Percentiles rank a stretch among this genome's conserved stretches.
phyloP scores from a whole-genome alignment of 2,329 filamentous ascomycete genomes.

The Cladobotryum mycophilum region DNA sequence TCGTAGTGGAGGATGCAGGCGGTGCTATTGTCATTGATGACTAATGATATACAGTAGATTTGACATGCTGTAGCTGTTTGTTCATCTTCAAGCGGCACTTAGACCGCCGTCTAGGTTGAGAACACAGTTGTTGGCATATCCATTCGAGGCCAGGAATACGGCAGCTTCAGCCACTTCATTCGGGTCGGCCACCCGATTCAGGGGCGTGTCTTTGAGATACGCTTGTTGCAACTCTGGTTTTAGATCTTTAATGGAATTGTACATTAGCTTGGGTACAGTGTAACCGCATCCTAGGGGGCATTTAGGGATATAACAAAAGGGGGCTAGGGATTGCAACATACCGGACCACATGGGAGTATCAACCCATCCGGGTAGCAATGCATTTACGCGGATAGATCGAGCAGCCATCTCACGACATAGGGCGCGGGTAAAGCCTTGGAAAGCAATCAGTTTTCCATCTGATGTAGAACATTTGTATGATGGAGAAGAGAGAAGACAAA shows the following conservation, averaged over 20 bases:
- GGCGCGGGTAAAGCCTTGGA: conserved; percentile 59
- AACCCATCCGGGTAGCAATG: conserved; percentile 77
- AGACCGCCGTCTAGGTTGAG: conserved; percentile 82
- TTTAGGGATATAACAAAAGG: conserved; percentile 9
- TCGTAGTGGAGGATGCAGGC: conserved; percentile 48
- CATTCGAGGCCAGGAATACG: conserved; percentile 67
- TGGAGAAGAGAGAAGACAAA: conserved; percentile 11
- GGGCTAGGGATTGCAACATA: conserved; percentile 34
- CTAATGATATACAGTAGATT: conserved; percentile 34
- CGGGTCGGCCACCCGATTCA: conserved; percentile 57
- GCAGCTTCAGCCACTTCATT: conserved; percentile 78
- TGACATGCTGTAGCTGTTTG: conserved; percentile 4
- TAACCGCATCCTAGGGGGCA: background rate
- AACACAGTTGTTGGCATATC: conserved; percentile 81
- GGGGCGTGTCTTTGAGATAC: conserved; percentile 51
- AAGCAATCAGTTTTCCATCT: conserved; percentile 7
- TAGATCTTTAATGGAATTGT: conserved; percentile 31
- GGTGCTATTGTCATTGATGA: conserved; percentile 65
- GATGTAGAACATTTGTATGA: conserved; percentile 9
- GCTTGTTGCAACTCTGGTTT: conserved; percentile 31
- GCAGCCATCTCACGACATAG: conserved; percentile 57
- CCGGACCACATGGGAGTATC: conserved; percentile 72
- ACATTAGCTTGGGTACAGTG: conserved; percentile 30
- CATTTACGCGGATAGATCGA: conserved; percentile 66
- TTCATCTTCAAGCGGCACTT: conserved; percentile 51